Evolutionary conservation across 2,329 filamentous ascomycete species (phyloP).

Genomic region (Fusarium agapanthi): DNA sequence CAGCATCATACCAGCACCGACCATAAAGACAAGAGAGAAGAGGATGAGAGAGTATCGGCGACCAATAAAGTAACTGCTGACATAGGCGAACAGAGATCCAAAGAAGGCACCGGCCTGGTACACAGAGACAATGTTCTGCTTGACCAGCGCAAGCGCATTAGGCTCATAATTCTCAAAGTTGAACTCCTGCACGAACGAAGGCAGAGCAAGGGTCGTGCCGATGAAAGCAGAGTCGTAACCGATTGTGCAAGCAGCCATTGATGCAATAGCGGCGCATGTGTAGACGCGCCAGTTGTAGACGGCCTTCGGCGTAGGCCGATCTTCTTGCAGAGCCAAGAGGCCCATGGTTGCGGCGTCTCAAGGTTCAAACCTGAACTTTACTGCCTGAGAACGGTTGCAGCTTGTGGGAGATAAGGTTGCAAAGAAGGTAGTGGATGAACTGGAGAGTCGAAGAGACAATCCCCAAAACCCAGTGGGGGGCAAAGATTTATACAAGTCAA

Average conservation of each 20-base stretch:
- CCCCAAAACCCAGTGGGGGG: constrained; percentile 18
- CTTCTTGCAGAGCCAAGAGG: constrained; percentile 62
- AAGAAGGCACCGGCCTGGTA: constrained; percentile 89
- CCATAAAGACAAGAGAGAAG: constrained; percentile 69
- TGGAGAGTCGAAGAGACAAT: constrained; percentile 5
- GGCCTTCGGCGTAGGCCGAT: constrained; percentile 63
- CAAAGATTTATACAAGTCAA: constrained; percentile 36
- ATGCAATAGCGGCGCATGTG: constrained; percentile 61
- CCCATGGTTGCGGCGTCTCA: constrained; percentile 46
- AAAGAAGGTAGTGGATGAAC: constrained; percentile 22
- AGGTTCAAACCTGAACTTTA: neutral
- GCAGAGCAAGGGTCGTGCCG: constrained; percentile 76
- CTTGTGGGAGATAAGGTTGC: constrained; percentile 4
- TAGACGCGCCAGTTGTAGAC: constrained; percentile 72
- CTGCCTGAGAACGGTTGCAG: neutral
- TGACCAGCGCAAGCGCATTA: constrained; percentile 64
- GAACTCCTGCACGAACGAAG: constrained; percentile 76
- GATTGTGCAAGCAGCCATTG: constrained; percentile 66
- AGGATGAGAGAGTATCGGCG: constrained; percentile 70
- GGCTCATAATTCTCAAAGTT: constrained; percentile 61
- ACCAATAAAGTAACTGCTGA: constrained; percentile 72
- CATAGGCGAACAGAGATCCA: constrained; percentile 75
- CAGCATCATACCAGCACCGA: constrained; percentile 78
- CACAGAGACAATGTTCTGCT: constrained; percentile 80
- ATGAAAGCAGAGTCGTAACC: constrained; percentile 80